Percentiles rank a stretch among this genome's conserved stretches.
Evolutionary conservation across 148 eudicot genomes (phyloP).

Genomic region (Persicaria maculosa): DNA sequence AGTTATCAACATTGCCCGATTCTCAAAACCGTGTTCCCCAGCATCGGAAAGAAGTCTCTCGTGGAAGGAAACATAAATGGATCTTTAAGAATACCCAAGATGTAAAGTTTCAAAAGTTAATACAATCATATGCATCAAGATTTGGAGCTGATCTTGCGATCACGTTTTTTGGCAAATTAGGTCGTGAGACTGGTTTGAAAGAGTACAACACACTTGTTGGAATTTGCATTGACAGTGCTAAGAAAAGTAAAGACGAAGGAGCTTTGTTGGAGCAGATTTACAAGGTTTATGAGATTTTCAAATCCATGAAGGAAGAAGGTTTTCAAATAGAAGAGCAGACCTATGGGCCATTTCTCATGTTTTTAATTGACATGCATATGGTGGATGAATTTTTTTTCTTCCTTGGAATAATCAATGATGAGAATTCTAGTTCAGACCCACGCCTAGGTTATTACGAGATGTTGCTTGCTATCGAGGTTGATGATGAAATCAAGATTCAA

Average conservation of each 20-base stretch:
- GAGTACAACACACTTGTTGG: slow-evolving; percentile 56
- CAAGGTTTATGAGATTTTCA: slow-evolving; percentile 49
- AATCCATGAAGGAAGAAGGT: slow-evolving; percentile 60
- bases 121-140: slow-evolving; percentile 43
- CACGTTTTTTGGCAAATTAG: slow-evolving; percentile 50
- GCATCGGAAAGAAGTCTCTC: slow-evolving; percentile 47
- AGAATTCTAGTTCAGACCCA: slow-evolving; percentile 44
- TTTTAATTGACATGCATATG: slow-evolving; percentile 64
- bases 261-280: slow-evolving; percentile 34
- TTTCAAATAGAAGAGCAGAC: slow-evolving; percentile 58
- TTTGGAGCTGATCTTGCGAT: slow-evolving; percentile 55
- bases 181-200: slow-evolving; percentile 65
- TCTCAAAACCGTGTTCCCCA: slow-evolving; percentile 19
- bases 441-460: slow-evolving; percentile 87
- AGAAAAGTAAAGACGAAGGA: slow-evolving; percentile 51
- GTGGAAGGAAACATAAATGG: slow-evolving; percentile 70
- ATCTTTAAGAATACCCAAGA: slow-evolving; percentile 43
- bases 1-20: background rate
- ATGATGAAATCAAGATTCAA: slow-evolving; percentile 61
- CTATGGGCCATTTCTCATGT: slow-evolving; percentile 71
- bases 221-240: slow-evolving; percentile 54
- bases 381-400: slow-evolving; percentile 56
- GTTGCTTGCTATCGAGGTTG: slow-evolving; percentile 60
- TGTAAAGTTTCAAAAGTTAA: slow-evolving; percentile 36
- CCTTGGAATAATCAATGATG: slow-evolving; percentile 45